Conservation (phyloP, 345 rosid species). For the Brassica cretica region DNA sequence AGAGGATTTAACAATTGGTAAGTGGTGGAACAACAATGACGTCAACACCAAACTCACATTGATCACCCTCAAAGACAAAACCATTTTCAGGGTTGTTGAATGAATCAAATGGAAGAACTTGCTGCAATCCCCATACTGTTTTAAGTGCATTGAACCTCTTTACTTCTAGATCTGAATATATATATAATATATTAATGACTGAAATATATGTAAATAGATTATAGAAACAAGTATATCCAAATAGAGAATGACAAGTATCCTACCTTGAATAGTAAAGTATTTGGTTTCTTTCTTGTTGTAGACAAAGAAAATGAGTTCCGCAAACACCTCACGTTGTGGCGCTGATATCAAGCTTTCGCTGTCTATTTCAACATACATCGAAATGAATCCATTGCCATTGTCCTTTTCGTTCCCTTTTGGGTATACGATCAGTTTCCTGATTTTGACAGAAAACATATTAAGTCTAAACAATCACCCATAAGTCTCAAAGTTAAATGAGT, state of each 20-base stretch:
- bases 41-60: too few species aligned
- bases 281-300: neutral
- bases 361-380: conserved; percentile 18
- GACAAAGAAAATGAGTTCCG: conserved; percentile 16
- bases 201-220: too few species aligned
- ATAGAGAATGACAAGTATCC: neutral
- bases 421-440: conserved; percentile 15
- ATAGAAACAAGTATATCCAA: too few species aligned
- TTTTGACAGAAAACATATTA: neutral
- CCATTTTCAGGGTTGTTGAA: too few species aligned
- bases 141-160: conserved; percentile 13
- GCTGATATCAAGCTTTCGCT: neutral
- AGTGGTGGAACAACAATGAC: too few species aligned
- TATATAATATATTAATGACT: too few species aligned
- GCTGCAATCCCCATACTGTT: neutral
- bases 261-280: conserved; percentile 9
- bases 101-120: neutral
- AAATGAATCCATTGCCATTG: conserved; percentile 3
- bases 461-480: too few species aligned
- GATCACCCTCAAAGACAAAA: too few species aligned
- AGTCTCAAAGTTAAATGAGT: neutral
- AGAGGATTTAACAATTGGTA: too few species aligned
- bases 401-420: conserved; percentile 17
- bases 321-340: neutral
- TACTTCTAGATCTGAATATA: neutral